phyloP scores from a whole-genome alignment of 495 filamentous ascomycete species.

The Daldinia grandis region DNA sequence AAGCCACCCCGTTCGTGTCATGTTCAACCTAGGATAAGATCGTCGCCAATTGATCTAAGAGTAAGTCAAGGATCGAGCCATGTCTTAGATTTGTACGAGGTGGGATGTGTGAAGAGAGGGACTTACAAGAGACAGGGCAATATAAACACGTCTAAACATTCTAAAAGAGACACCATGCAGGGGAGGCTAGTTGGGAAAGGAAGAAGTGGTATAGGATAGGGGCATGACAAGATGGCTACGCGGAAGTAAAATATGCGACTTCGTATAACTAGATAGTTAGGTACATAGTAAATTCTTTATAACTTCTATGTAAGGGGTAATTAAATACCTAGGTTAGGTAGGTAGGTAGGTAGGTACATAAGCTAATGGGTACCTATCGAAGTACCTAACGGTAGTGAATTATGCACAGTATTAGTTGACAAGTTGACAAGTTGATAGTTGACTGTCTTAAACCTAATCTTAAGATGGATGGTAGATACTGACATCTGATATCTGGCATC shows the following conservation, averaged over 20 bases:
- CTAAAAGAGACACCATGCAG: slow-evolving; percentile 14
- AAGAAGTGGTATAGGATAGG: too few species aligned
- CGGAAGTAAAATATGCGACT: too few species aligned
- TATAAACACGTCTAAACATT: background rate
- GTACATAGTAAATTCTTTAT: too few species aligned
- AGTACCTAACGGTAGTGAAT: background rate
- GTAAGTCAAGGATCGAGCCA: slow-evolving; percentile 34
- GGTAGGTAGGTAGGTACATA: too few species aligned
- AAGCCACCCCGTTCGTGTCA: slow-evolving; percentile 9
- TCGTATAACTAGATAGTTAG: too few species aligned
- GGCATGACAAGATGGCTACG: too few species aligned
- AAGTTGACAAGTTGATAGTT: background rate
- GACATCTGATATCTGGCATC: slow-evolving; percentile 13
- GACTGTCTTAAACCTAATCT: slow-evolving; percentile 28
- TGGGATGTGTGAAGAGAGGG: slow-evolving; percentile 17
- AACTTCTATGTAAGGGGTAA: background rate
- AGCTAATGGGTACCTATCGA: too few species aligned
- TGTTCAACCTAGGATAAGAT: slow-evolving; percentile 20
- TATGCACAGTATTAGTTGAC: background rate
- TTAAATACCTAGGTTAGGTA: background rate
- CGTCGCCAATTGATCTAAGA: slow-evolving; percentile 13
- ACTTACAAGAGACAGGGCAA: background rate
- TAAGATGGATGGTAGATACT: background rate
- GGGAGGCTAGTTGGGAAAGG: background rate
- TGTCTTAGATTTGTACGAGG: slow-evolving; percentile 41